A percentile compares a stretch with the other conserved stretches of the same genome.
Conservation (phyloP, 805 yeast genomes). For the Saccharomycopsis lassenensis region DNA sequence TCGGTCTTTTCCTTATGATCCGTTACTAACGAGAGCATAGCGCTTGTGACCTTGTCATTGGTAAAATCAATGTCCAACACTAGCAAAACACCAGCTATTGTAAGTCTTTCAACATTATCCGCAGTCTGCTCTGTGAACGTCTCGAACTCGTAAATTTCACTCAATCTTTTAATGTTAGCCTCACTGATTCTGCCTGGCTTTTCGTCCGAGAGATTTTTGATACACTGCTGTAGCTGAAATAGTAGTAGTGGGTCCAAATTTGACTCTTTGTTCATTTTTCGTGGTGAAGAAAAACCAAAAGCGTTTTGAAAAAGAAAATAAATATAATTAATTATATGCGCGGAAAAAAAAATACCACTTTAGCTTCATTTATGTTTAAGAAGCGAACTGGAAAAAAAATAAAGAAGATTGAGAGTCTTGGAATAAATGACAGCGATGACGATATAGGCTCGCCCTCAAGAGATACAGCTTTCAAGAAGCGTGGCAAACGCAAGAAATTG, state of each 20-base stretch:
- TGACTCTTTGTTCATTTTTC: not conserved
- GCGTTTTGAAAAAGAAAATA: no score
- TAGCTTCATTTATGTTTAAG: no score
- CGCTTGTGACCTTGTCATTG: not conserved
- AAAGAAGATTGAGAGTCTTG: no score
- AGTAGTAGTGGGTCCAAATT: conserved; percentile 12
- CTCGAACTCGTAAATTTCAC: conserved; percentile 16
- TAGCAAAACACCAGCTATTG: conserved; percentile 27
- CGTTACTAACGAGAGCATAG: not conserved
- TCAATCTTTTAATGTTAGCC: conserved; percentile 12
- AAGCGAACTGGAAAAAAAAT: no score
- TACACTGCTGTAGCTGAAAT: conserved; percentile 6
- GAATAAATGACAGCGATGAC: no score
- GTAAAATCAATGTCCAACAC: conserved; percentile 29
- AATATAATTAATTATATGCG: no score
- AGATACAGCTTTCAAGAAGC: no score
- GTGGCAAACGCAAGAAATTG: no score
- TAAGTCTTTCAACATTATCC: conserved; percentile 21
- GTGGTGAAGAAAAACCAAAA: no score
- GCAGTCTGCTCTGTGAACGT: conserved; percentile 9
- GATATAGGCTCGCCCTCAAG: no score
- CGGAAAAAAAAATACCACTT: no score
- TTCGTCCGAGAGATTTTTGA: conserved; percentile 3
- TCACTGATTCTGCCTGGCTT: conserved; percentile 16
- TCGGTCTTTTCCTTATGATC: no score